Base-by-base conservation (phyloP, 2,329 filamentous ascomycete species). In the Stachybotrys chartarum region DNA sequence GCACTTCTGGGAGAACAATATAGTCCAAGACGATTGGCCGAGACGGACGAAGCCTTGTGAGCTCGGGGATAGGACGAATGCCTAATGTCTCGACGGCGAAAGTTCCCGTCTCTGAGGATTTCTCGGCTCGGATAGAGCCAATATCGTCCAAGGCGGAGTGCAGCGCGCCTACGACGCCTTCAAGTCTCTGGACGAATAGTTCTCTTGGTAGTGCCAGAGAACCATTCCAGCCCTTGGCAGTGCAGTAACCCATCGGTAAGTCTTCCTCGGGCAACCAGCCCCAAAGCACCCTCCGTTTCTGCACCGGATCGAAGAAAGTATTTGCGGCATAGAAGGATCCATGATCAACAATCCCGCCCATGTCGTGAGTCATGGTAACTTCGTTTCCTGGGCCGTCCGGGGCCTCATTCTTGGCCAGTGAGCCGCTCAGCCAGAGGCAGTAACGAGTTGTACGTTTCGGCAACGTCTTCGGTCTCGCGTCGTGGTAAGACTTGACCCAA, bases 201-300 rank as follows among this genome's bases (percentile, higher is more conserved):
- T 73, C 72, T 16, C 77, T 66, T 1, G 77, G 77, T 6, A 80
- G 57, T 1, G 77, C 77, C 8, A 80, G 64, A 55, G 74, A 61
- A 1, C 78, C 77, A 18, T 74, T 79, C 76, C 78, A 81, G 11
- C 74, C 75, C 59, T 80, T 76, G 1, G 65, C 61, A 55, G 75
- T 68, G 4, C 76, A 72, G 14, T 72, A 59, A 3, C 65, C 58
- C 55, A 78, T 67, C 1, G 75, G 70, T 4, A 80, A 59, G 53
- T 79, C 75, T 12, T 81, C 78, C 59, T 81, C 78, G 1, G 71
- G 74, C 42, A 81, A 67, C 78, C 78, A 81, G 4, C 77, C 77
- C 63, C 72, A 79, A 1, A 76, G 68, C 5, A 80, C 68, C 11
- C 72, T 68, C 46, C 68, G 67, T 0, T 67, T 62, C 0, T 74